Evolutionary conservation across 2,329 filamentous ascomycete genomes (phyloP).

Genomic region (Xylaria sp.): DNA sequence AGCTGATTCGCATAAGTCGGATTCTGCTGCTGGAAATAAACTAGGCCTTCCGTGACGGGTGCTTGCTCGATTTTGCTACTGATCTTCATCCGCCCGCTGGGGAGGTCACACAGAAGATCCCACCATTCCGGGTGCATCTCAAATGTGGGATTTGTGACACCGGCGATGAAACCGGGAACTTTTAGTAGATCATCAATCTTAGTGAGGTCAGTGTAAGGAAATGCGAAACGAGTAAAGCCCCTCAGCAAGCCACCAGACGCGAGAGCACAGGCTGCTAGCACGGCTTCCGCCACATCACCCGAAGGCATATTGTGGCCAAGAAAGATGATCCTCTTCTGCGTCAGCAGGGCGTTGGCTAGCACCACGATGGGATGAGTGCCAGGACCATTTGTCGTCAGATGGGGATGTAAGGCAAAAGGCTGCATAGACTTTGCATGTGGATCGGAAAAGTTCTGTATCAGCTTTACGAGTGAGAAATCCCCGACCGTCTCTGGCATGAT

Average conservation of each 20-base stretch:
- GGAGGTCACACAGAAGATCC: slow-evolving; percentile 94
- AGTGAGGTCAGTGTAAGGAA: slow-evolving; percentile 96
- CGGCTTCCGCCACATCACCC: slow-evolving; percentile 96
- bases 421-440: slow-evolving; percentile 84
- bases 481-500: slow-evolving; percentile 95
- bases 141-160: slow-evolving; percentile 97
- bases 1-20: slow-evolving; percentile 64
- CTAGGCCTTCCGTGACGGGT: slow-evolving; percentile 81
- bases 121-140: slow-evolving; percentile 97
- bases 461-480: slow-evolving; percentile 96
- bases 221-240: slow-evolving; percentile 94
- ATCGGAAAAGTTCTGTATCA: slow-evolving; percentile 92
- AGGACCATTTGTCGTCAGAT: slow-evolving; percentile 90
- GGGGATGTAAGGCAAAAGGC: slow-evolving; percentile 85
- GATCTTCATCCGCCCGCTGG: slow-evolving; percentile 93
- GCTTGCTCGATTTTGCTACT: slow-evolving; percentile 86
- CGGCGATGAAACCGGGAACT: slow-evolving; percentile 96
- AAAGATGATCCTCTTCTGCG: slow-evolving; percentile 96
- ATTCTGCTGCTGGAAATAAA: slow-evolving; percentile 88
- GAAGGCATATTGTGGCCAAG: slow-evolving; percentile 95
- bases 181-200: slow-evolving; percentile 97
- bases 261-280: slow-evolving; percentile 93
- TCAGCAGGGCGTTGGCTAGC: slow-evolving; percentile 91
- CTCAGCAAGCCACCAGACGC: slow-evolving; percentile 91
- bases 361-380: slow-evolving; percentile 95